Evolutionary conservation across 176 grass and related monocot species (phyloP).

Genomic region (Panicum miliaceum): DNA sequence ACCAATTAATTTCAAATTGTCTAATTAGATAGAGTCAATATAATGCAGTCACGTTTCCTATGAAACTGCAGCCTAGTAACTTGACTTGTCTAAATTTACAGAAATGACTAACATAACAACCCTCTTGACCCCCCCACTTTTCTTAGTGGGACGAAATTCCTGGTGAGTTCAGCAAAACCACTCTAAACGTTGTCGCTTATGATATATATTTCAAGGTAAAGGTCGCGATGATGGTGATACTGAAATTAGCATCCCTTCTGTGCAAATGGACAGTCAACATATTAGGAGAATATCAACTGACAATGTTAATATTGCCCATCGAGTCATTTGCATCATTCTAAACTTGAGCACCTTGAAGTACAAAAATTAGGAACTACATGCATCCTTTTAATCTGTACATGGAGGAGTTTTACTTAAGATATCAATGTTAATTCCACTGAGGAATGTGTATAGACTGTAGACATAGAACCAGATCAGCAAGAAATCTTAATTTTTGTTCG

Average conservation of each 20-base stretch:
- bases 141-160: constrained; percentile 10
- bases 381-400: not conserved
- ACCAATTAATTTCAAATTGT: not conserved
- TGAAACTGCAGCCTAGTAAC: constrained; percentile 3
- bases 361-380: not conserved
- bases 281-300: not conserved
- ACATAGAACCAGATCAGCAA: constrained; percentile 11
- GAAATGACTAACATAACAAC: constrained; percentile 16
- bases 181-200: not conserved
- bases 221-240: not conserved
- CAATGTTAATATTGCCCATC: not conserved
- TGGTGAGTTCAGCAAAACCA: constrained; percentile 25
- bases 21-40: not conserved
- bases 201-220: not conserved
- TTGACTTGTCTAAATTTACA: constrained; percentile 28
- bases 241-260: not conserved
- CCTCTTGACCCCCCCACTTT: not conserved
- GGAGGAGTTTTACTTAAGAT: not conserved
- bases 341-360: not conserved
- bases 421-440: not conserved
- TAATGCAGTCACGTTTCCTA: constrained; percentile 11
- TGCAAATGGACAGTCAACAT: not conserved
- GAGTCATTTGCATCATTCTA: not conserved
- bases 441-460: not conserved
- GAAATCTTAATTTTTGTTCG: not conserved